Base-by-base conservation (phyloP, 2,329 filamentous ascomycete species). In the Diplocarpon mali region DNA sequence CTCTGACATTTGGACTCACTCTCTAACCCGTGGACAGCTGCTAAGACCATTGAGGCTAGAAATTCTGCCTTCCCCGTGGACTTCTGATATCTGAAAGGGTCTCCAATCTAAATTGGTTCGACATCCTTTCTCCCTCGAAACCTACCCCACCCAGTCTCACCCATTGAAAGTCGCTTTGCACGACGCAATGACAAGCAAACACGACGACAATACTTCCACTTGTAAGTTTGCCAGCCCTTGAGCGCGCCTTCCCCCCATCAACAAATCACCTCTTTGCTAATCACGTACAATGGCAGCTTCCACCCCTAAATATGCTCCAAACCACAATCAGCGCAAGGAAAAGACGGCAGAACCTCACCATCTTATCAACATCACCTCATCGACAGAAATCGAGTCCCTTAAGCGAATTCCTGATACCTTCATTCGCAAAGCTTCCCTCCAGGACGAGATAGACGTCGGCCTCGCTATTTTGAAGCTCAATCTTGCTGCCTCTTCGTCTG, bases 401-500 rank as follows among this genome's bases (percentile, higher is more conserved):
- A 10, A 36, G 31, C 14, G 3, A 17, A 12, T 35, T 3, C 40
- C 40, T 20, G 40, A 36, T 6, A 35, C 5, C n/a, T 35, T 42
- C 24, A 17, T 42, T 13, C 40, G 40, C 15, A 35, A 29, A 36
- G 20, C 13, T 14, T 42, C 40, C 10, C 32, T 42, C 8, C 40
- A 42, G 35, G 40, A 42, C 32, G 40, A 42, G 34, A 42, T 42
- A 9, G 40, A 42, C 32, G 20, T 42, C 34, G 40, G 40, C 31
- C 40, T 42, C n/a, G 40, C 40, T 35, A 17, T 42, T 32, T 42
- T 24, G 4, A 42, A 15, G n/a, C 11, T 14, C 20, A 36, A 30
- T 35, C 32, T 36, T 14, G 30, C 35, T 16, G 6, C 40, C n/a
- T 30, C 35, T 2, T 28, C 32, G 2, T 36, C 40, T 3, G 14